Evolutionary conservation across 495 filamentous ascomycete genomes (phyloP).

Genomic region (Xylaria nigripes): DNA sequence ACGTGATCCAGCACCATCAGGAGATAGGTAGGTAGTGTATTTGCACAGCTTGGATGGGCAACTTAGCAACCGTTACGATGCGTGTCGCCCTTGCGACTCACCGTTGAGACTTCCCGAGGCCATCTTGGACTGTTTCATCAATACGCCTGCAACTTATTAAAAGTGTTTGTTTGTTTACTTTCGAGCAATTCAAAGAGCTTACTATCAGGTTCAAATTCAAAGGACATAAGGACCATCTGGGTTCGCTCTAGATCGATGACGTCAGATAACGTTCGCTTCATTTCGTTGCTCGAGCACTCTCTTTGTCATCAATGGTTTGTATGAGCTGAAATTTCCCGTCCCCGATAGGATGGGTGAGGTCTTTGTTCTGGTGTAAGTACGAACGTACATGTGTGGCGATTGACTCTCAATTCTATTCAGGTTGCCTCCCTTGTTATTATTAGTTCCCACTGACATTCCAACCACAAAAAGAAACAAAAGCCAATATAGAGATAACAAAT

Average conservation of each 20-base stretch:
- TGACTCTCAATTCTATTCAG: no score
- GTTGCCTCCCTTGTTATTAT: no score
- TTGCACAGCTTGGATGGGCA: background rate
- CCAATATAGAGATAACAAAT: no score
- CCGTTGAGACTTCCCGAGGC: slow-evolving; percentile 13
- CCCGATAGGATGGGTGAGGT: no score
- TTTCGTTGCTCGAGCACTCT: background rate
- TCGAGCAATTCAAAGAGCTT: background rate
- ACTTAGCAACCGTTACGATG: no score
- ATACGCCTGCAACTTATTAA: background rate
- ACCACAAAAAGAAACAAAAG: no score
- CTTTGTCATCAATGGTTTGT: background rate
- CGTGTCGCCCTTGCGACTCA: background rate
- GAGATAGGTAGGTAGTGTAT: background rate
- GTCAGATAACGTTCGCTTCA: background rate
- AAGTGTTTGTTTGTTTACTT: background rate
- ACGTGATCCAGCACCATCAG: background rate
- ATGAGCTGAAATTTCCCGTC: no score
- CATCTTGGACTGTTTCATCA: background rate
- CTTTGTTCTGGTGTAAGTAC: no score
- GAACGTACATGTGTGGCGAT: no score
- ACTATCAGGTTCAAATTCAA: background rate
- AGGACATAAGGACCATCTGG: background rate
- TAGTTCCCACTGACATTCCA: no score
- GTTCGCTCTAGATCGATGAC: background rate